Base-by-base conservation (phyloP, 352 stramenopile species). In the Globisporangium carolinianum region DNA sequence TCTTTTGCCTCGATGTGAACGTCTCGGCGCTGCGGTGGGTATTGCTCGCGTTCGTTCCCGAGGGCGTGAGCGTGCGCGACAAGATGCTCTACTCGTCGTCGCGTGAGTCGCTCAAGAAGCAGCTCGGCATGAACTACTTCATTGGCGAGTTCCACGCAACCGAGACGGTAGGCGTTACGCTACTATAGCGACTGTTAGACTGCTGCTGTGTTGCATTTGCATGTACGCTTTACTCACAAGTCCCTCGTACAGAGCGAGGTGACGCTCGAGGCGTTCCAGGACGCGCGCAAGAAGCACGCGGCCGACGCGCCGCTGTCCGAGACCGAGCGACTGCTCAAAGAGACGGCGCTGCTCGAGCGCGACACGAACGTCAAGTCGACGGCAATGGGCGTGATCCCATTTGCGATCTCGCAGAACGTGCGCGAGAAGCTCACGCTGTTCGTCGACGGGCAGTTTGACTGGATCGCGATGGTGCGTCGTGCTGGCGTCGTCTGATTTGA, bases 61-160 rank as follows among this genome's bases (percentile, higher is more conserved):
- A 95, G 54, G 60, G 56, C 35, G 79, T 86, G 49, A 86, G 69
- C 46, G 88, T 94, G 53, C 80, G 87, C 35, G 87, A 96, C 62
- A 92, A 92, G 63, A 97, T 97, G 88, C 71, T 97, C 36, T 97
- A 96, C 73, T 95, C 88, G 62, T 95, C 86, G 47, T 93, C 88
- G 52, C 83, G 88, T 47, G 85, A 96, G 38, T 94, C 86, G 72
- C 70, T 97, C 48, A 94, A 95, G 69, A 92, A 94, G 62, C 83
- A 94, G 55, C 76, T 97, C 53, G 88, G 88, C 11, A 63, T 89
- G n/a, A 92, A 92, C 55, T 96, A 96, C 69, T 97, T 97, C 68
- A 72, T 88, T 7, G 86, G 83, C 58, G 88, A 97, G 56, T 93
- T 95, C 59, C 85, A 95, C 63, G 86, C 86, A 12, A 97, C 85